Evolutionary conservation across 345 rosid species (phyloP).

Genomic region (Xanthoceras sorbifolium): DNA sequence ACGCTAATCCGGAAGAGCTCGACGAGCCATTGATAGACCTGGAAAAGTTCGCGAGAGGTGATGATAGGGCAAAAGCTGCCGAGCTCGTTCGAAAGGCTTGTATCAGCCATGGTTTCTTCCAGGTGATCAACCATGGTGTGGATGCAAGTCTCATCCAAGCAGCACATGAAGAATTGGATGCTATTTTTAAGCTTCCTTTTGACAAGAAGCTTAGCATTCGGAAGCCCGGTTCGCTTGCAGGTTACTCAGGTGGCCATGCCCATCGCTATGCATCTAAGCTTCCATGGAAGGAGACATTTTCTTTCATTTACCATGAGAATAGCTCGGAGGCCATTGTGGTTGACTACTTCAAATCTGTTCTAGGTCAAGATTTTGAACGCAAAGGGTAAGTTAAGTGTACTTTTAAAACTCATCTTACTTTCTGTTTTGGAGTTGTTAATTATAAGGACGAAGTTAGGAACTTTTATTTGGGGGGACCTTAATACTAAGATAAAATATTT

Average conservation of each 20-base stretch:
- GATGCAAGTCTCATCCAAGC: too few relatives aligned
- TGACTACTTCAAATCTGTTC: conserved; percentile 42
- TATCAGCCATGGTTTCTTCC: conserved; percentile 58
- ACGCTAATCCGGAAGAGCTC: conserved; percentile 29
- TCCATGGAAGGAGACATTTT: conserved; percentile 70
- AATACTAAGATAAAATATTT: too few relatives aligned
- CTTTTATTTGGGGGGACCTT: too few relatives aligned
- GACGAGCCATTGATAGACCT: conserved; percentile 55
- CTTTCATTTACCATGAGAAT: conserved; percentile 34
- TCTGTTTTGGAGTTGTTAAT: too few relatives aligned
- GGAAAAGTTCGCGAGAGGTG: conserved; percentile 41
- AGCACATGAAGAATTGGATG: conserved; percentile 37
- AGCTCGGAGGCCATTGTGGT: conserved; percentile 26
- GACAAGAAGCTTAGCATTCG: conserved; percentile 40
- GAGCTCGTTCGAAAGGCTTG: conserved; percentile 48
- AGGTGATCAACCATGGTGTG: conserved; percentile 60
- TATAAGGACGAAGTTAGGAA: too few relatives aligned
- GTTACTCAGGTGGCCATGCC: conserved; percentile 57
- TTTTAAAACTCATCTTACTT: too few relatives aligned
- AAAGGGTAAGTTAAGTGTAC: conserved; percentile 60
- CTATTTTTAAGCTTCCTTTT: conserved; percentile 42
- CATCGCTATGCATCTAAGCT: conserved; percentile 50
- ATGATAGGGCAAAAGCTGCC: conserved; percentile 28
- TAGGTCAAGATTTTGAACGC: conserved; percentile 47
- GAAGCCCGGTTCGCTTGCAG: conserved; percentile 34